Conservation (phyloP, 2,329 filamentous ascomycete genomes). For the Clarireedia homoeocarpa region DNA sequence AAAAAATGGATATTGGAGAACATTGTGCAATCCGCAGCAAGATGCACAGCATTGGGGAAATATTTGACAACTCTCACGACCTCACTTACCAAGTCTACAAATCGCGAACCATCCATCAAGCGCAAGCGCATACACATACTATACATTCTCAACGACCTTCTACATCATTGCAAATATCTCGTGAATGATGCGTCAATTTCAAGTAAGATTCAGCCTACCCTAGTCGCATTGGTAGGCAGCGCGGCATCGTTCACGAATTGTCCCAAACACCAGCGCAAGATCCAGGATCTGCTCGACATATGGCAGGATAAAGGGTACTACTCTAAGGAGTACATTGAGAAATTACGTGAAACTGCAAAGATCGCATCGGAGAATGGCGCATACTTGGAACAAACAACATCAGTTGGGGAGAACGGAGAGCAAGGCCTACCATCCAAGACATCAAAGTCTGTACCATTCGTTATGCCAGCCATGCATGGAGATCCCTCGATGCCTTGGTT, state of each 20-base stretch:
- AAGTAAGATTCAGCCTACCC: slow-evolving; percentile 46
- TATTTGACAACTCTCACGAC: slow-evolving; percentile 64
- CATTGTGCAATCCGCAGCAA: slow-evolving; percentile 58
- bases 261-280: slow-evolving; percentile 58
- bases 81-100: slow-evolving; percentile 39
- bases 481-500: slow-evolving; percentile 68
- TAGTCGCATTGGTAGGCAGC: slow-evolving; percentile 55
- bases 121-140: slow-evolving; percentile 68
- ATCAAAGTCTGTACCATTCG: slow-evolving; percentile 52
- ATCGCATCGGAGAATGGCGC: slow-evolving; percentile 30
- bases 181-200: slow-evolving; percentile 44
- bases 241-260: slow-evolving; percentile 50
- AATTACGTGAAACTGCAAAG: slow-evolving; percentile 51
- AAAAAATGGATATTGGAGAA: slow-evolving; percentile 77
- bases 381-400: slow-evolving; percentile 21
- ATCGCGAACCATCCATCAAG: slow-evolving; percentile 46
- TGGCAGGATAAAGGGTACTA: slow-evolving; percentile 67
- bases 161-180: slow-evolving; percentile 59
- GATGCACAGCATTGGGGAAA: slow-evolving; percentile 62
- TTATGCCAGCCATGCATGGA: slow-evolving; percentile 71
- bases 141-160: slow-evolving; percentile 70
- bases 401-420: slow-evolving; percentile 8
- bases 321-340: slow-evolving; percentile 41
- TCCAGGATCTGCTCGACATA: slow-evolving; percentile 55
- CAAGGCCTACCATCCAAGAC: slow-evolving; percentile 42